Base-by-base conservation (phyloP, 495 filamentous ascomycete genomes). In the Tetracladium setigerum region DNA sequence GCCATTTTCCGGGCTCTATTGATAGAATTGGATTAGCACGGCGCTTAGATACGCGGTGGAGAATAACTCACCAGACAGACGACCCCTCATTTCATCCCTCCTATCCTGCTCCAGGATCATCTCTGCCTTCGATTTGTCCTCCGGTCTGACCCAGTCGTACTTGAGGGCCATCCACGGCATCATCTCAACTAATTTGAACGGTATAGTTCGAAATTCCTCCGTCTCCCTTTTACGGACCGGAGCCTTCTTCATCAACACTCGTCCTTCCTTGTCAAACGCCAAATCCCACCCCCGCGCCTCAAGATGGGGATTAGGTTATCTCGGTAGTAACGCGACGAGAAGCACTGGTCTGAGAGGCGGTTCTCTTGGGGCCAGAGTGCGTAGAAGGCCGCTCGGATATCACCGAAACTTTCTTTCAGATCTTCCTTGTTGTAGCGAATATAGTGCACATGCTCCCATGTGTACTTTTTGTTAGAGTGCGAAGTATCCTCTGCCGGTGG, bases 401-500 rank as follows among this genome's bases (percentile, higher is more conserved):
- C 19, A 2, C 32, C 17, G 41, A 42, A 58, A 11, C 1, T 14
- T 0, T 34, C 10, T 0, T 19, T 31, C 7, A 16, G 38, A 30
- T 58, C 55, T 15, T 47, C 50, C 15, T 45, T 43, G 12, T 31
- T 22, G 30, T 58, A 58, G 2, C 51, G 46, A 18, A 58, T 54
- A 17, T 33, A 54, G 35, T 48, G 8, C 14, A 54, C 44, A 30
- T 51, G 41, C 17, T 51, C 51, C 11, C 4, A 12, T 15, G 34
- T 39, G 31, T 58, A 58, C 5, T 32, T n/a, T 17, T 44, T 44
- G 50, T 58, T 58, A 11, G 42, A 47, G 36, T 54, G 47, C n/a
- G 53, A 11, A 4, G 5, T 17, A 2, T 10, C 14, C 14, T 17
- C 4, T 18, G 10, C 10, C 17, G 13, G 4, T 39, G 13, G 4